These are phyloP conservation scores for Cyclocybe cylindracea DNA, from an alignment of 768 basidiomycete genomes.

Conservation along the genomic window DNA sequence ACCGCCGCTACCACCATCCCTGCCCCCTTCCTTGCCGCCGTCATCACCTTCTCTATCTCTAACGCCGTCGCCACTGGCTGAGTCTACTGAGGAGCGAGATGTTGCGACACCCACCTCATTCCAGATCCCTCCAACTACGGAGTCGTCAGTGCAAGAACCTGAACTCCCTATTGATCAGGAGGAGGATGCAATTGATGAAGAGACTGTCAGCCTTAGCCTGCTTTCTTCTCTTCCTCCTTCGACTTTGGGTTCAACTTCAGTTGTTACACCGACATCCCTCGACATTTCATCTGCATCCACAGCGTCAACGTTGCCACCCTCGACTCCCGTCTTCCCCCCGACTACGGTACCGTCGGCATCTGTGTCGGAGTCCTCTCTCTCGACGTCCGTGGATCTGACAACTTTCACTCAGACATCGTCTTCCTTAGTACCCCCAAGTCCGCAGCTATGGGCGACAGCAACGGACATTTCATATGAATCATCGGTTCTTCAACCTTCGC, in stretches of 20 bases:
- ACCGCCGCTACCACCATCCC: slow-evolving; percentile 16
- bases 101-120: slow-evolving; percentile 34
- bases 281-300: slow-evolving; percentile 27
- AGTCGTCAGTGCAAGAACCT: slow-evolving; percentile 4
- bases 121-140: slow-evolving; percentile 20
- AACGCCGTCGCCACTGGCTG: slow-evolving; percentile 14
- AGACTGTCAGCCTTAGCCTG: slow-evolving; percentile 21
- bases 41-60: slow-evolving; percentile 13
- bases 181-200: slow-evolving; percentile 15
- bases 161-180: slow-evolving; percentile 5
- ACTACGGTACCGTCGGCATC: slow-evolving; percentile 11
- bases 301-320: slow-evolving; percentile 28
- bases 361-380: slow-evolving; percentile 17
- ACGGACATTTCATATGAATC: slow-evolving; percentile 77
- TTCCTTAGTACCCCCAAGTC: slow-evolving; percentile 38
- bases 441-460: slow-evolving; percentile 56
- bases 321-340: slow-evolving; percentile 12
- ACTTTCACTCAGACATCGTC: slow-evolving; percentile 40
- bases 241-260: slow-evolving; percentile 26
- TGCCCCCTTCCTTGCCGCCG: slow-evolving; percentile 15
- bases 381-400: slow-evolving; percentile 42
- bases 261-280: slow-evolving; percentile 31
- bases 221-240: slow-evolving; percentile 28
- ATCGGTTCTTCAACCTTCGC: slow-evolving; percentile 71
- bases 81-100: slow-evolving; percentile 12